Conservation (phyloP, 2,329 filamentous ascomycete genomes). For the Alternaria rosae region DNA sequence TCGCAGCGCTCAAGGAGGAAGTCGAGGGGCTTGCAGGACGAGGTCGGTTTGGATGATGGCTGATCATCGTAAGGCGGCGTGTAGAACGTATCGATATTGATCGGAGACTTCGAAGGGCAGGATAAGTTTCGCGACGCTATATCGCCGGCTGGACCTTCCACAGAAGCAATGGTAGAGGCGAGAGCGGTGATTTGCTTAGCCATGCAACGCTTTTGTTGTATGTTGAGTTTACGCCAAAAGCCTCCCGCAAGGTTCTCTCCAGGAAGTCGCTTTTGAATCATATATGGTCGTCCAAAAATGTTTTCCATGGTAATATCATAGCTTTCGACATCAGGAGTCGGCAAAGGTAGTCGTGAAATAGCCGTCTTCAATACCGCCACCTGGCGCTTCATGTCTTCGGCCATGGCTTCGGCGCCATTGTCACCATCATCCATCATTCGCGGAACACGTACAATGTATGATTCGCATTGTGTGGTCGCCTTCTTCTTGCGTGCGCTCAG, state of each 20-base stretch:
- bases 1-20: conserved; percentile 16
- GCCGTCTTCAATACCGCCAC: conserved; percentile 7
- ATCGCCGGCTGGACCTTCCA: background rate
- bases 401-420: background rate
- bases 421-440: background rate
- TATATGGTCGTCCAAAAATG: background rate
- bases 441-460: conserved; percentile 20
- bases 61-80: background rate
- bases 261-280: background rate
- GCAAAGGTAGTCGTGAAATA: background rate
- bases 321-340: conserved; percentile 8
- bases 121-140: background rate
- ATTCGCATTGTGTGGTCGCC: fast-evolving
- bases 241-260: background rate
- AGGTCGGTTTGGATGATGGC: background rate
- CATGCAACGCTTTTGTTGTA: background rate
- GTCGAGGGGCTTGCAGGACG: background rate
- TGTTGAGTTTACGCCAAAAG: fast-evolving
- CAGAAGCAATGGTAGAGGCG: background rate
- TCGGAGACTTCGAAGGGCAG: background rate
- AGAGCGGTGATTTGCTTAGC: background rate
- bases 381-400: background rate
- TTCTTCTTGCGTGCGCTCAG: background rate
- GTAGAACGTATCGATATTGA: conserved; percentile 5
- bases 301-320: background rate